Conservation (phyloP, 768 basidiomycete genomes). For the Boletus huronensis region DNA sequence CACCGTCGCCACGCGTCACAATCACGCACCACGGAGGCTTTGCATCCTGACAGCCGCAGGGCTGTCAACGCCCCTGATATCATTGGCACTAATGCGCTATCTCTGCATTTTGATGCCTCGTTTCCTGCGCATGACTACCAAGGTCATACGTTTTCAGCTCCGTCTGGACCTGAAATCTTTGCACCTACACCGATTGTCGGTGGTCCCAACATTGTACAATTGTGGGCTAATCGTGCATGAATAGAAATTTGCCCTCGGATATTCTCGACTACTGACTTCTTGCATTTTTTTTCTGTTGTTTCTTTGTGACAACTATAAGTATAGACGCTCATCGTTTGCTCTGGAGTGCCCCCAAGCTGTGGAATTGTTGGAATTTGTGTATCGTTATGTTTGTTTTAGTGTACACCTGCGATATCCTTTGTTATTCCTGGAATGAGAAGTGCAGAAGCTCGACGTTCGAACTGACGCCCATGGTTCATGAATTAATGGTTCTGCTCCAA, state of each 20-base stretch:
- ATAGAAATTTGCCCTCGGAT: conserved; percentile 3
- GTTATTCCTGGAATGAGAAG: background rate
- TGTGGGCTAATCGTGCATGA: conserved; percentile 34
- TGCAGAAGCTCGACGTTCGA: background rate
- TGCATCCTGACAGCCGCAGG: conserved; percentile 17
- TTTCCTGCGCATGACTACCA: conserved; percentile 26
- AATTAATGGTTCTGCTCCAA: conserved; percentile 1
- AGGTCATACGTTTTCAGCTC: conserved; percentile 14
- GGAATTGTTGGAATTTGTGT: conserved; percentile 17
- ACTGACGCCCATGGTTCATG: background rate
- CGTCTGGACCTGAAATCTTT: conserved; percentile 32
- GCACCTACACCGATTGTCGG: conserved; percentile 35
- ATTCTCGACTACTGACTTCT: background rate
- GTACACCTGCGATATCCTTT: background rate
- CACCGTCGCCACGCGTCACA: conserved; percentile 23
- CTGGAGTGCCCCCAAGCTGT: conserved; percentile 10
- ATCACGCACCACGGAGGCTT: conserved; percentile 18
- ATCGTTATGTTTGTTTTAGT: conserved; percentile 24
- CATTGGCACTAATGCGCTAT: conserved; percentile 31
- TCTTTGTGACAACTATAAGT: background rate
- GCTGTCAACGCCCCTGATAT: conserved; percentile 21
- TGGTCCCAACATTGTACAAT: conserved; percentile 33
- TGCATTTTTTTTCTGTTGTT: background rate
- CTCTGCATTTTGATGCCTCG: conserved; percentile 36
- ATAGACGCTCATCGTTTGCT: conserved; percentile 19